These are phyloP conservation scores for Gymnopilus dilepis DNA, from an alignment of 768 basidiomycete species.

Conservation along the genomic window DNA sequence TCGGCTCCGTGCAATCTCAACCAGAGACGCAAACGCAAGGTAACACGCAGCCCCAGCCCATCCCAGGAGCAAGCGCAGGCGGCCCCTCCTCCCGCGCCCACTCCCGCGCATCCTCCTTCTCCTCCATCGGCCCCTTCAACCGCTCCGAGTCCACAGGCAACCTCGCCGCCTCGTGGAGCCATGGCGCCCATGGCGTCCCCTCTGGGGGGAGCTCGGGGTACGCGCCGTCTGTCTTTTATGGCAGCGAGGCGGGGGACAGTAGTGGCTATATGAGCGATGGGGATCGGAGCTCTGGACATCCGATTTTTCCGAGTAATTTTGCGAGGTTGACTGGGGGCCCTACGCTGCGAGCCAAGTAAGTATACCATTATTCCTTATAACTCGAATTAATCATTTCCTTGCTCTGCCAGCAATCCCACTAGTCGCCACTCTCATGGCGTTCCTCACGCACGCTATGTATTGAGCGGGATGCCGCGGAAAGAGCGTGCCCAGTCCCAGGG, in stretches of 20 bases:
- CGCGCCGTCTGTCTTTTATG: slow-evolving; percentile 21
- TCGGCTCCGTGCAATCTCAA: slow-evolving; percentile 18
- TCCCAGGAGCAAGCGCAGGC: slow-evolving; percentile 2
- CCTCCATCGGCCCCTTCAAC: slow-evolving; percentile 40
- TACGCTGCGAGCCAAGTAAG: slow-evolving; percentile 28
- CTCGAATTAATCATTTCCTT: not conserved
- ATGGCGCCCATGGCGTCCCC: slow-evolving; percentile 22
- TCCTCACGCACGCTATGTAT: slow-evolving; percentile 21
- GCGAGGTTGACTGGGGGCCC: slow-evolving; percentile 26
- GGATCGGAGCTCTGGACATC: slow-evolving; percentile 74
- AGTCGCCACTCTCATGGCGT: slow-evolving; percentile 8
- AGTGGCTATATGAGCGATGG: slow-evolving; percentile 40
- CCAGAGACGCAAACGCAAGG: slow-evolving; percentile 1
- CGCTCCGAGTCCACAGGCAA: slow-evolving; percentile 38
- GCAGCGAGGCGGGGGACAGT: slow-evolving; percentile 34
- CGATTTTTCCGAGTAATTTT: slow-evolving; percentile 81
- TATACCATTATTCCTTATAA: not conserved
- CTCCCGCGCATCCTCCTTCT: slow-evolving; percentile 28
- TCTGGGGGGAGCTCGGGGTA: slow-evolving; percentile 22
- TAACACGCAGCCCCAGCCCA: slow-evolving; percentile 12
- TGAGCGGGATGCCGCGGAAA: not conserved
- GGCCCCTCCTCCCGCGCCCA: slow-evolving; percentile 25
- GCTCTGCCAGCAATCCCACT: slow-evolving; percentile 1
- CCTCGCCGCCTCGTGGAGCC: slow-evolving; percentile 27
- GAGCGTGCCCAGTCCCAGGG: slow-evolving; percentile 11